Evolutionary conservation across 352 stramenopile species (phyloP).

Genomic region (Pythium vanterpoolii): DNA sequence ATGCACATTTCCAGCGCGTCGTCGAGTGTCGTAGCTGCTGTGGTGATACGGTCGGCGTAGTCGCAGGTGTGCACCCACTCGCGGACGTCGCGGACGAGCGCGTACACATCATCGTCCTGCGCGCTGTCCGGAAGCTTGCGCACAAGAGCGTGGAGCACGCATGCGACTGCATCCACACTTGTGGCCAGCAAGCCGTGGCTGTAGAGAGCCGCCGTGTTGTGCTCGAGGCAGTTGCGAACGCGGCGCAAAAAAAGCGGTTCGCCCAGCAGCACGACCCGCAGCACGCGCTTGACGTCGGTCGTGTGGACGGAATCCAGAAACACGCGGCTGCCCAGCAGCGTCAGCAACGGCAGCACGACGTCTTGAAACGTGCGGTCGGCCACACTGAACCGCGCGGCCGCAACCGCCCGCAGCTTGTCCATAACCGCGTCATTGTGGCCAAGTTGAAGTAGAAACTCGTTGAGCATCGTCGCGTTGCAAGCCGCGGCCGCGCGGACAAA

Average conservation of each 20-base stretch:
- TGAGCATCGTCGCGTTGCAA: not conserved
- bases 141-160: slow-evolving; percentile 9
- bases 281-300: slow-evolving; percentile 16
- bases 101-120: slow-evolving; percentile 19
- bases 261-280: slow-evolving; percentile 15
- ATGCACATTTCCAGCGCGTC: slow-evolving; percentile 20
- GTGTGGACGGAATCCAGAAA: slow-evolving; percentile 43
- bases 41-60: not conserved
- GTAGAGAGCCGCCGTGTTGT: not conserved
- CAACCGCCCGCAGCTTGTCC: slow-evolving; percentile 6
- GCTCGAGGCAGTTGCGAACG: slow-evolving; percentile 9
- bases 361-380: slow-evolving; percentile 11
- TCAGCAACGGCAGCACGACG: slow-evolving; percentile 29
- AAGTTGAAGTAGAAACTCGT: slow-evolving; percentile 6
- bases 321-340: slow-evolving; percentile 34
- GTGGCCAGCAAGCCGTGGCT: not conserved
- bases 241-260: slow-evolving; percentile 18
- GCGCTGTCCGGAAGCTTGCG: slow-evolving; percentile 9
- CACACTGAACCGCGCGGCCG: slow-evolving; percentile 5
- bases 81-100: not conserved
- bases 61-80: slow-evolving; percentile 7
- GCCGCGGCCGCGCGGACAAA: slow-evolving; percentile 9
- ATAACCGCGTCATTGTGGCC: slow-evolving; percentile 3
- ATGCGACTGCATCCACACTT: not conserved
- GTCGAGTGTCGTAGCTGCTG: not conserved